A percentile compares a stretch with the other conserved stretches of the same genome.
These are phyloP conservation scores for Nematodospora valgi DNA, from an alignment of 805 yeast genomes.

Conservation along the genomic window DNA sequence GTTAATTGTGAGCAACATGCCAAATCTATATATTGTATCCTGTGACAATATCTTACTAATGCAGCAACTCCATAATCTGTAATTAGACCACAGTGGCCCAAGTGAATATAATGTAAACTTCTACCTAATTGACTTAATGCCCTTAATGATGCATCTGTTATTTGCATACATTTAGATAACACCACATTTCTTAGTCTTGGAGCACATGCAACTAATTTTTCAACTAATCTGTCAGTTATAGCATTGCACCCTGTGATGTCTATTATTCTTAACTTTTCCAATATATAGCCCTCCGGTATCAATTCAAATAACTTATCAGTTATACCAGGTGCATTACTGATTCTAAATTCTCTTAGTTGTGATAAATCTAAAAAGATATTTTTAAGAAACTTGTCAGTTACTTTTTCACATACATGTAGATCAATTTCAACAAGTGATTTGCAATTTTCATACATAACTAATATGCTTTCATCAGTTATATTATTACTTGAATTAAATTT, in stretches of 20 bases:
- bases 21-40: constrained; percentile 88
- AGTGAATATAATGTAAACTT: constrained; percentile 81
- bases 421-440: constrained; percentile 85
- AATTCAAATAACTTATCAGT: constrained; percentile 62
- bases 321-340: constrained; percentile 67
- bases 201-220: constrained; percentile 66
- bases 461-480: constrained; percentile 62
- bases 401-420: constrained; percentile 73
- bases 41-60: constrained; percentile 71
- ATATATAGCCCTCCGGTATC: constrained; percentile 44
- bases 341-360: constrained; percentile 80
- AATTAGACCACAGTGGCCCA: constrained; percentile 89
- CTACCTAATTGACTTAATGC: constrained; percentile 72
- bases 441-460: constrained; percentile 64
- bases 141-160: constrained; percentile 77
- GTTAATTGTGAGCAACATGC: constrained; percentile 93
- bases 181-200: constrained; percentile 87
- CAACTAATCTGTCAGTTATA: constrained; percentile 77
- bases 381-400: constrained; percentile 62
- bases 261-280: constrained; percentile 71
- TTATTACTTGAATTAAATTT: constrained; percentile 70
- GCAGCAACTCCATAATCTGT: constrained; percentile 84
- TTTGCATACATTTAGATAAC: constrained; percentile 80
- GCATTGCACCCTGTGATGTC: constrained; percentile 83
- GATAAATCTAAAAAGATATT: constrained; percentile 56